Conservation (phyloP, 805 yeast species). For the Pichia californica region DNA sequence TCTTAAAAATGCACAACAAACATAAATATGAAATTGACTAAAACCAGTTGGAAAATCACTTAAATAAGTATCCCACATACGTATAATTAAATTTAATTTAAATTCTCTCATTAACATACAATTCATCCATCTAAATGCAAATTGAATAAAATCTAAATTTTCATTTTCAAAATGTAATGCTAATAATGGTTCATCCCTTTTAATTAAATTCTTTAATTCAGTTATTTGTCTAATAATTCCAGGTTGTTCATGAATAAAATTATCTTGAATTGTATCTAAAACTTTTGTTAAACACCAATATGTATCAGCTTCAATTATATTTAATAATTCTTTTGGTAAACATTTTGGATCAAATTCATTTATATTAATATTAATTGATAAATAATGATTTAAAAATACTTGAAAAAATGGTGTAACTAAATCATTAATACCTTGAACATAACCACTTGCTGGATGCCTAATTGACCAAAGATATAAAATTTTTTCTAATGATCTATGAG, state of each 20-base stretch:
- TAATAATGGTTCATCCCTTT: slow-evolving; percentile 70
- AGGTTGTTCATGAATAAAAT: slow-evolving; percentile 96
- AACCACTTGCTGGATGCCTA: slow-evolving; percentile 95
- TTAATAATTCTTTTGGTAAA: slow-evolving; percentile 53
- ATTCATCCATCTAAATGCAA: slow-evolving; percentile 98
- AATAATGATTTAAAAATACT: slow-evolving; percentile 68
- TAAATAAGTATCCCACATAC: slow-evolving; percentile 97
- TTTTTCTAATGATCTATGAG: slow-evolving; percentile 75
- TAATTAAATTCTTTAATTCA: slow-evolving; percentile 69
- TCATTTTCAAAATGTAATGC: slow-evolving; percentile 71
- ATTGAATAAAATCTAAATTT: slow-evolving; percentile 90
- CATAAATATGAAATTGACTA: slow-evolving; percentile 90
- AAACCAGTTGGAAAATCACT: slow-evolving; percentile 74
- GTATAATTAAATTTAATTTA: slow-evolving; percentile 64
- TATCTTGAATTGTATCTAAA: slow-evolving; percentile 92
- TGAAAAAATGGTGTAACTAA: slow-evolving; percentile 89
- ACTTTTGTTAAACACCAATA: slow-evolving; percentile 94
- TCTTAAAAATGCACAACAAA: slow-evolving; percentile 92
- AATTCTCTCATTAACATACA: slow-evolving; percentile 94
- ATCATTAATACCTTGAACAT: slow-evolving; percentile 96
- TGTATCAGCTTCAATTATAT: slow-evolving; percentile 86
- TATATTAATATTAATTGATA: slow-evolving; percentile 39
- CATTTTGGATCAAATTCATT: slow-evolving; percentile 57
- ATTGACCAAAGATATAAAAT: slow-evolving; percentile 91
- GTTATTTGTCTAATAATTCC: slow-evolving; percentile 90